A percentile compares a stretch with the other conserved stretches of the same genome.
Evolutionary conservation across 805 yeast species (phyloP).

Genomic region (Candida vartiovaarae): DNA sequence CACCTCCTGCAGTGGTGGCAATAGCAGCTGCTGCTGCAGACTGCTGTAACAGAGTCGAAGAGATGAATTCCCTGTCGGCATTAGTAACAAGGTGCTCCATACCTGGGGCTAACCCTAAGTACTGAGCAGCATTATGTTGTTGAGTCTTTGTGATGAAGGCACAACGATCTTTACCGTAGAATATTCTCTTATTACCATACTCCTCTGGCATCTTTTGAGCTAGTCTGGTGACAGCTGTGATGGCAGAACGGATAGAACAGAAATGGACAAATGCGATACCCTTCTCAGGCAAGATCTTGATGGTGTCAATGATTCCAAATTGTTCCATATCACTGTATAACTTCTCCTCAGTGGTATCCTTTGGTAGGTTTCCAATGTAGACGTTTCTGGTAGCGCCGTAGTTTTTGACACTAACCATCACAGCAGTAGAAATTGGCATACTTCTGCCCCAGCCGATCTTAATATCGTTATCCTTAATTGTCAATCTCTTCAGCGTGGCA

Average conservation of each 20-base stretch:
- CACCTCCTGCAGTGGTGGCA: constrained; percentile 92
- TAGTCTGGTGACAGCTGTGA: constrained; percentile 71
- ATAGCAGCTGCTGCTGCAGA: constrained; percentile 97
- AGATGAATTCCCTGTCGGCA: constrained; percentile 50
- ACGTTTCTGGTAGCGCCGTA: constrained; percentile 94
- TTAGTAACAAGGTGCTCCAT: constrained; percentile 73
- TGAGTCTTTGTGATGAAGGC: constrained; percentile 93
- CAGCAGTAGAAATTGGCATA: constrained; percentile 65
- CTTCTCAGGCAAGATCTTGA: constrained; percentile 71
- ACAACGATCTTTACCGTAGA: constrained; percentile 91
- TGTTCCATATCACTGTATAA: constrained; percentile 57
- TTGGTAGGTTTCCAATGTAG: constrained; percentile 74
- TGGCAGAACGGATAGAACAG: constrained; percentile 78
- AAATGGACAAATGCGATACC: constrained; percentile 91
- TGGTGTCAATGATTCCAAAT: constrained; percentile 80
- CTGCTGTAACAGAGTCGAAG: constrained; percentile 81
- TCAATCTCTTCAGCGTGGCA: constrained; percentile 76
- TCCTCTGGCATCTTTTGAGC: constrained; percentile 50
- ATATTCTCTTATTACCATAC: constrained; percentile 73
- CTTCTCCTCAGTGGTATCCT: constrained; percentile 58
- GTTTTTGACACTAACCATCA: constrained; percentile 66
- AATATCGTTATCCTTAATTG: constrained; percentile 74
- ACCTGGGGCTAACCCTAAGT: constrained; percentile 85
- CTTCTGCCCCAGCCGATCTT: constrained; percentile 93
- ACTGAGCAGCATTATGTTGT: constrained; percentile 95